These are phyloP conservation scores for Ganoderma meredithae DNA, from an alignment of 1,284 basidiomycete species.

Conservation along the genomic window DNA sequence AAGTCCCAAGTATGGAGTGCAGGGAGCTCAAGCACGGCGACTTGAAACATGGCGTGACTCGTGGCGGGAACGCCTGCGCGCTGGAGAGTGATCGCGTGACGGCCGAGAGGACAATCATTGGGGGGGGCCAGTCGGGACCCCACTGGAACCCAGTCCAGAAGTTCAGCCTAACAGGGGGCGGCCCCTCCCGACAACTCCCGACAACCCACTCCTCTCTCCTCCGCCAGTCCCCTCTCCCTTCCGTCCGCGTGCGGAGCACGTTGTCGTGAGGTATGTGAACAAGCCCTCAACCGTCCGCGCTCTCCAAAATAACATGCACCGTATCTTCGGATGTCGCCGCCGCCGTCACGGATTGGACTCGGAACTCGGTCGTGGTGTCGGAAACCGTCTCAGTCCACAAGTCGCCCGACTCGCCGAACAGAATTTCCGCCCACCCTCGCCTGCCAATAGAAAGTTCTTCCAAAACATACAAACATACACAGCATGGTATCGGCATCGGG, in stretches of 20 bases:
- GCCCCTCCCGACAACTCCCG: slow-evolving; percentile 4
- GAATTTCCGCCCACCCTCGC: slow-evolving; percentile 7
- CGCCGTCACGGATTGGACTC: neutral
- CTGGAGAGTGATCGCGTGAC: slow-evolving; percentile 28
- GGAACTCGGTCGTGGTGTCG: slow-evolving; percentile 1
- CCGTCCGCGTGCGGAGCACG: neutral
- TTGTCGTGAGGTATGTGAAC: neutral
- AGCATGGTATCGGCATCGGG: slow-evolving; percentile 14
- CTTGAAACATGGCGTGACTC: slow-evolving; percentile 23
- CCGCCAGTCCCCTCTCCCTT: neutral
- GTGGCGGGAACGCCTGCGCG: slow-evolving; percentile 21
- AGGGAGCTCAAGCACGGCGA: slow-evolving; percentile 6
- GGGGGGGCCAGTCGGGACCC: neutral
- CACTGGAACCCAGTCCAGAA: slow-evolving; percentile 3
- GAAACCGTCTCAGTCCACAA: neutral
- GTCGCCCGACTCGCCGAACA: neutral
- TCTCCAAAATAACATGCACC: neutral
- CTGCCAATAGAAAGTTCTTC: slow-evolving; percentile 25
- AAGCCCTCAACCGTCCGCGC: neutral
- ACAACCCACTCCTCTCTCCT: neutral
- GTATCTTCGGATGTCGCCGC: neutral
- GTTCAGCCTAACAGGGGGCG: slow-evolving; percentile 14
- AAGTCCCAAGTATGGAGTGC: neutral
- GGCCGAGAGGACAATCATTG: neutral
- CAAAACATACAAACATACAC: neutral